Base-by-base conservation (phyloP, 2,329 filamentous ascomycete species). In the Xylaria arbuscula region DNA sequence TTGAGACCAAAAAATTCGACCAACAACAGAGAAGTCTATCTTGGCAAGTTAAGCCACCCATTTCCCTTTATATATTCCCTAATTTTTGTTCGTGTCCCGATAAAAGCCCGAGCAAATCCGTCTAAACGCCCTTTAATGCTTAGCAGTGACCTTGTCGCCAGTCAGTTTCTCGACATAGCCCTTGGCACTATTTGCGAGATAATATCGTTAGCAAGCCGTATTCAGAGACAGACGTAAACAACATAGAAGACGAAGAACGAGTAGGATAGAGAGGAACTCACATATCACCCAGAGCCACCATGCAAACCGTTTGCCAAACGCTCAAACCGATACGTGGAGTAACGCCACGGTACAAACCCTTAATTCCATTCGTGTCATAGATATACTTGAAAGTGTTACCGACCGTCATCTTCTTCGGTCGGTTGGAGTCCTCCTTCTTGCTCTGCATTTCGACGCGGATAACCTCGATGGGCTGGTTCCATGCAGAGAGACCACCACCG, bases 381-480 rank as follows among this genome's bases (percentile, higher is more conserved):
- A 99, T 98, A 84, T 99, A 99, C 76, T 81, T 85, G 81, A 89
- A 87, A 65, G 90, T 90, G 83, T 94, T 97, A 76, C 90, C 93
- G 71, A 99, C 96, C 59, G 94, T 98, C 92, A 99, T 91, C 86
- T 99, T 99, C 90, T 97, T 97, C 76, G 96, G 96, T 61, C 96
- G 92, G 87, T 98, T 98, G 69, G 96, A 94, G 80, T 99, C 96
- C 76, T 92, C 93, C 77, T 92, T 98, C 90, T 98, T 98, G 86
- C 93, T 97, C 90, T 99, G 96, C 93, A 99, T 98, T 89, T 99
- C 96, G 70, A 99, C 95, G 73, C 96, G 93, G 81, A 99, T 98
- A 80, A 99, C 96, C 89, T 99, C 96, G 80, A 99, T 99, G 71
- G 96, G 96, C 88, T 99, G 96, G 85, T 99, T 99, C 96, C 96